A percentile compares a stretch with the other conserved stretches of the same genome.
phyloP scores from a whole-genome alignment of 2,329 filamentous ascomycete species.

The Macrophomina pseudophaseolina region DNA sequence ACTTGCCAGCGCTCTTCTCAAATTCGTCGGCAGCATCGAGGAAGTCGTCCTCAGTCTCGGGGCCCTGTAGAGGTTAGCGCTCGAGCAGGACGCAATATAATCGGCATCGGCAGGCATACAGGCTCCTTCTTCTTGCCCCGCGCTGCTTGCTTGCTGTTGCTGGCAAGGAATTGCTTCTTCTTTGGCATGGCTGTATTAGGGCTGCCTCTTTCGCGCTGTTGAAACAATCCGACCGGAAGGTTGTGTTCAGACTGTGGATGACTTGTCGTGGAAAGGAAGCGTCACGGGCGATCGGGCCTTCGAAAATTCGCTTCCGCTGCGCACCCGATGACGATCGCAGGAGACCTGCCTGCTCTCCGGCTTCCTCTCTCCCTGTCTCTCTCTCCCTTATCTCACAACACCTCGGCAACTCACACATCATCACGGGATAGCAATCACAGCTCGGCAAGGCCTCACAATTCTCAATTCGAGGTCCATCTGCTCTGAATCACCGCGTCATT shows the following conservation, averaged over 20 bases:
- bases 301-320: constrained; percentile 24
- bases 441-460: neutral
- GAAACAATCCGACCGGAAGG: neutral
- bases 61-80: constrained; percentile 46
- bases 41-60: constrained; percentile 70
- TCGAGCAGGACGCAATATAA: neutral
- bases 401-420: neutral
- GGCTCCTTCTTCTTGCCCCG: constrained; percentile 24
- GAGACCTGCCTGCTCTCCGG: too few relatives aligned
- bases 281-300: neutral
- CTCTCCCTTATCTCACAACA: neutral
- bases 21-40: constrained; percentile 70
- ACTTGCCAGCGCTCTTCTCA: constrained; percentile 76
- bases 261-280: neutral
- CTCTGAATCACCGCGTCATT: constrained; percentile 28
- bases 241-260: neutral
- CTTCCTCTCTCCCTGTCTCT: too few relatives aligned
- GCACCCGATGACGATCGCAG: constrained; percentile 7
- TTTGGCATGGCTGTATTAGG: constrained; percentile 5
- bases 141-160: constrained; percentile 8
- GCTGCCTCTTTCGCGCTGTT: neutral
- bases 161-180: constrained; percentile 24
- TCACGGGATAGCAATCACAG: neutral
- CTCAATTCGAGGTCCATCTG: constrained; percentile 21
- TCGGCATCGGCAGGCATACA: neutral